A percentile compares a stretch with the other conserved stretches of the same genome.
These are phyloP conservation scores for Nitzschia inconspicua DNA, from an alignment of 108 stramenopile genomes.

Conservation along the genomic window DNA sequence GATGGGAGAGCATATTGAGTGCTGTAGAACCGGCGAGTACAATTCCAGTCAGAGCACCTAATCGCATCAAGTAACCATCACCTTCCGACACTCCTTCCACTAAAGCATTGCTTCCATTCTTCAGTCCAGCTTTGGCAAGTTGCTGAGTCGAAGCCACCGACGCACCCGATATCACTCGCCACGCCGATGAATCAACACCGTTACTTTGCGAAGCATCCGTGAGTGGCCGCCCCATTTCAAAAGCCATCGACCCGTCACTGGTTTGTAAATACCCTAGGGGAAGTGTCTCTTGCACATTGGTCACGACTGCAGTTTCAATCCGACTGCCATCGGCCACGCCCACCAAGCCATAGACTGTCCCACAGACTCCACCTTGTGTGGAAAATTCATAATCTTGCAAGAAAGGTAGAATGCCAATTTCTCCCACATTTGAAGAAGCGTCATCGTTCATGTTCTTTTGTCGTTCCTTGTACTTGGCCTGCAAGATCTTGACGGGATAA, in stretches of 20 bases:
- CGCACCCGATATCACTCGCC: neutral
- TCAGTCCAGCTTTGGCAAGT: neutral
- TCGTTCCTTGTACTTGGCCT: slow-evolving; percentile 17
- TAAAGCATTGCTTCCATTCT: neutral
- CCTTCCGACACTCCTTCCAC: slow-evolving; percentile 1
- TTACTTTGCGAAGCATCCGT: slow-evolving; percentile 25
- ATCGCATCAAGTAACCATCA: slow-evolving; percentile 22
- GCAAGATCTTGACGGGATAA: slow-evolving; percentile 65
- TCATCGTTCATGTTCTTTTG: slow-evolving; percentile 8
- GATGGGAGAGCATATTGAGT: slow-evolving; percentile 73
- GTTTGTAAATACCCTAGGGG: slow-evolving; percentile 69
- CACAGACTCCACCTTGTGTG: slow-evolving; percentile 55
- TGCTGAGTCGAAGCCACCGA: neutral
- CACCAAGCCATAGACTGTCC: slow-evolving; percentile 57
- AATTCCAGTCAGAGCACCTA: slow-evolving; percentile 66
- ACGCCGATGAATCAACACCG: neutral
- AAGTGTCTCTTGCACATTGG: slow-evolving; percentile 47
- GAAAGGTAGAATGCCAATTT: slow-evolving; percentile 54
- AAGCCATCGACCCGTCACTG: slow-evolving; percentile 39
- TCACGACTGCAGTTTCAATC: slow-evolving; percentile 54
- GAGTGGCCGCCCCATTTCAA: slow-evolving; percentile 64
- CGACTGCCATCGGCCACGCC: slow-evolving; percentile 76
- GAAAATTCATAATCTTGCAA: slow-evolving; percentile 74
- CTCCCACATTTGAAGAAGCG: neutral
- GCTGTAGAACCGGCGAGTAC: slow-evolving; percentile 66